These are phyloP conservation scores for Linum usitatissimum DNA, from an alignment of 345 rosid genomes.

Conservation along the genomic window DNA sequence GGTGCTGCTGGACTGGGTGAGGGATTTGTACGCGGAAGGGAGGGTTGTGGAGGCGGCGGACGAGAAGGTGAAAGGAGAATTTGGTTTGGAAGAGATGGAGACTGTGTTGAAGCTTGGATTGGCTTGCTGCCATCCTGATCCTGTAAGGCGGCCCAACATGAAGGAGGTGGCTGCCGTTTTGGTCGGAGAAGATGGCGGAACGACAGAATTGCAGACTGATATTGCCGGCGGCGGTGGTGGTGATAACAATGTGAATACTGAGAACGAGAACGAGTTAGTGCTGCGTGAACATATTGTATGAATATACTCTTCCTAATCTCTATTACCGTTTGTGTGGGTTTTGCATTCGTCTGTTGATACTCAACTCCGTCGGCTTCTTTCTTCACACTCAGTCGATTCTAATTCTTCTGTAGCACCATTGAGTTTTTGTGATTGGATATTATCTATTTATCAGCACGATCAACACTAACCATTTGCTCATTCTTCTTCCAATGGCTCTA, in stretches of 20 bases:
- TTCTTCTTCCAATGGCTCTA: too few species aligned
- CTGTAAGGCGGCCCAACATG: constrained; percentile 52
- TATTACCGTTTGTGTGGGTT: too few species aligned
- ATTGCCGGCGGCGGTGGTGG: constrained; percentile 18
- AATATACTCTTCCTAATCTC: too few species aligned
- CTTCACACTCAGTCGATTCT: too few species aligned
- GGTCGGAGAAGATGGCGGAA: constrained; percentile 30
- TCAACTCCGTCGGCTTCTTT: too few species aligned
- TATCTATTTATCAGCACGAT: too few species aligned
- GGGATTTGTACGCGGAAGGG: constrained; percentile 45
- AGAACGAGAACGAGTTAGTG: too few species aligned
- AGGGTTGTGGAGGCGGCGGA: constrained; percentile 49
- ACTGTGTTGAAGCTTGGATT: constrained; percentile 63
- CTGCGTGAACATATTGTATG: too few species aligned
- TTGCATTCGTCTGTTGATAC: too few species aligned
- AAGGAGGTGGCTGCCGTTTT: constrained; percentile 55
- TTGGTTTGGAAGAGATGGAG: constrained; percentile 46
- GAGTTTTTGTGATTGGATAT: too few species aligned
- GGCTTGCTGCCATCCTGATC: constrained; percentile 83
- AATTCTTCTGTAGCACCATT: too few species aligned
- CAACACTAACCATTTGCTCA: too few species aligned
- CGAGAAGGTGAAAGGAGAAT: constrained; percentile 36
- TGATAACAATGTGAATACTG: neutral
- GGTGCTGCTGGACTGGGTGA: constrained; percentile 61
- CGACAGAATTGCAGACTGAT: constrained; percentile 29